Base-by-base conservation (phyloP, 345 rosid genomes). In the Clausena lansium region DNA sequence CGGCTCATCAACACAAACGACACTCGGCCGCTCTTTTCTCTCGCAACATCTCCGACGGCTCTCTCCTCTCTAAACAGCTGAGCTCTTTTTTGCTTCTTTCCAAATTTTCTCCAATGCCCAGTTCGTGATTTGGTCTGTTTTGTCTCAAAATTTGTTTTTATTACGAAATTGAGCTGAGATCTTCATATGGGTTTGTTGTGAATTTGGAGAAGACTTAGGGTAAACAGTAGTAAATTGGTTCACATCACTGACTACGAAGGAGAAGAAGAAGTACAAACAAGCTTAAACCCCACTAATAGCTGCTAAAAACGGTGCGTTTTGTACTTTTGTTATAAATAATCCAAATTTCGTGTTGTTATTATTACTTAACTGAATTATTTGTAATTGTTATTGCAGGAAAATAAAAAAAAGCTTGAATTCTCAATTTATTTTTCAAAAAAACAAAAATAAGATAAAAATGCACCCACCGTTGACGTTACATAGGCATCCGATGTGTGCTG, bases 401-500 rank as follows among this genome's bases (percentile, higher is more conserved):
- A 70, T 50, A 35, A 52, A 15, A 52, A 15, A 15, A 1, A 41
- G 25, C 45, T 64, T 70, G n/a, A 19, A 27, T 47, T 47, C 28
- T 47, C 15, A 2, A 28, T 70, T 28, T 7, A 54, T 10, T 30
- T 71, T 59, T 69, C 35, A 38, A 35, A 7, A 24, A n/a, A 39
- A 30, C n/a, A n/a, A n/a, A n/a, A n/a, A n/a, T n/a, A 2, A 36
- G 4, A 11, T 11, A 65, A 81, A 80, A 83, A 91, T 96, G 99
- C 99, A 94, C 88, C 99, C 98, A 84, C 99, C 97, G 28, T 82
- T 96, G 82, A 90, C 98, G 15, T 82, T 94, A 63, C 98, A 96
- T 67, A 85, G 91, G 76, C 99, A 96, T 74, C 99, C 97, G 1
- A 91, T 94, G 97, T 94, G 99, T 81, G 88, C 85, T 38, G 91